These are phyloP conservation scores for Hamamelis virginiana DNA, from an alignment of 164 flowering plant species.

Conservation along the genomic window DNA sequence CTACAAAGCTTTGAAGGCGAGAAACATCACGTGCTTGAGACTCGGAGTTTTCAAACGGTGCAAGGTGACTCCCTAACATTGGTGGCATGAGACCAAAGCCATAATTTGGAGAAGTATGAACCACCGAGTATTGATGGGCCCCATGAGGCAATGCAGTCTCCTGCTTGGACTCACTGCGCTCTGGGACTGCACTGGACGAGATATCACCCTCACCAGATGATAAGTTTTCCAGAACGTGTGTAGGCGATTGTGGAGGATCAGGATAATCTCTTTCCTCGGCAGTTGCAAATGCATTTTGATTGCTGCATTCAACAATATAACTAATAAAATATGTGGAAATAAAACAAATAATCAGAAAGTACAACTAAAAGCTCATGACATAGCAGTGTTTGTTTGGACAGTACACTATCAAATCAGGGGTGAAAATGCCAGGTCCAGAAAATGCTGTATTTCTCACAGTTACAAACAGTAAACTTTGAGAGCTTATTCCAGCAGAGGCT, in stretches of 20 bases:
- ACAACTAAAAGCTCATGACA: neutral
- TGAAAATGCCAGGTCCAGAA: neutral
- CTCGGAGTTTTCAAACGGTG: slow-evolving; percentile 67
- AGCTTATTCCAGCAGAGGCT: neutral
- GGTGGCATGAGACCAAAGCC: slow-evolving; percentile 63
- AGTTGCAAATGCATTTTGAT: slow-evolving; percentile 35
- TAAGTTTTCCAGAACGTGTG: slow-evolving; percentile 34
- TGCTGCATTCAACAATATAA: slow-evolving; percentile 30
- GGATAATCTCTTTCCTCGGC: slow-evolving; percentile 39
- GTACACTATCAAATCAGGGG: neutral
- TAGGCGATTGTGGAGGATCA: slow-evolving; percentile 44
- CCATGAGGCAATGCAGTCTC: slow-evolving; percentile 48
- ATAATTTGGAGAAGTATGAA: slow-evolving; percentile 54
- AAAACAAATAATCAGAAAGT: neutral
- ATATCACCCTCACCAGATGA: slow-evolving; percentile 41
- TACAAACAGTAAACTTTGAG: neutral
- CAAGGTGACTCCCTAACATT: slow-evolving; percentile 50
- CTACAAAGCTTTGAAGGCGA: slow-evolving; percentile 67
- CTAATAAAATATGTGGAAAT: neutral
- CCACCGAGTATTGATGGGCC: slow-evolving; percentile 50
- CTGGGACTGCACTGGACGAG: slow-evolving; percentile 39
- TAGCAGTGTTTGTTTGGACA: neutral
- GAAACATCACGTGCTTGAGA: slow-evolving; percentile 72
- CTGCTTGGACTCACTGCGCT: slow-evolving; percentile 50
- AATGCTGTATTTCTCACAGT: neutral